Evolutionary conservation across 495 filamentous ascomycete genomes (phyloP), one percentile per base, ranked within the genome.

Genomic region (Hypoxylon rickii): DNA sequence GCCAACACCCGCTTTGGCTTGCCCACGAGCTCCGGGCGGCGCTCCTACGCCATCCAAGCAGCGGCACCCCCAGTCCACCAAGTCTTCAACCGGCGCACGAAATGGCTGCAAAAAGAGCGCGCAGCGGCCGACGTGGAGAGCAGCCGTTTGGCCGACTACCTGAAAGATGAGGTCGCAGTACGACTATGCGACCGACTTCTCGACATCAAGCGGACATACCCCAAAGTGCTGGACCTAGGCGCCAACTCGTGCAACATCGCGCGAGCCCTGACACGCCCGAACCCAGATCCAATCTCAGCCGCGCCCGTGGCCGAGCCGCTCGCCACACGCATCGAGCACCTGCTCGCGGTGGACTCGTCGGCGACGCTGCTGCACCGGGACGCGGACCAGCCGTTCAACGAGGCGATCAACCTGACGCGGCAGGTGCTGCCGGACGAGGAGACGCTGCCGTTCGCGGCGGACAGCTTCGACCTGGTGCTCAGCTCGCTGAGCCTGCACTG

Each of bases 241-340:
- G 92, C 95, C 55, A 96, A 97, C 70, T 85, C 92, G 50, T 96
- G 92, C 79, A 94, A 96, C 75, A 89, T 99, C 66, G 94, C 92
- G 5, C 83, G 84, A 47, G 85, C 86, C 40, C 78, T 97, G 11
- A 87, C 87, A 16, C 77, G 76, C n/a, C 81, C 86, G 29, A 77
- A 86, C 68, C 82, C 83, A 4, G 84, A 87, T 63, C 78, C 81
- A 2, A 77, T 82, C 53, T 70, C 74, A 8, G 67, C 76, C 31
- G 65, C 66, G 1, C 73, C 79, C 32, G 59, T 68, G n/a, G 78
- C 85, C 8, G 79, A 83, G 10, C 86, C 89, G 1, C 76, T 96
- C 26, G 70, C 84, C 5, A 76, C 75, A 15, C 83, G 86, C 17
- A 84, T 99, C 34, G 71, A 77, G 5, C 78, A 86, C 44, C 78